A percentile compares a stretch with the other conserved stretches of the same genome.
Conservation (phyloP, 192 early-diverging fungal genomes). For the Spizellomyces sp. region DNA sequence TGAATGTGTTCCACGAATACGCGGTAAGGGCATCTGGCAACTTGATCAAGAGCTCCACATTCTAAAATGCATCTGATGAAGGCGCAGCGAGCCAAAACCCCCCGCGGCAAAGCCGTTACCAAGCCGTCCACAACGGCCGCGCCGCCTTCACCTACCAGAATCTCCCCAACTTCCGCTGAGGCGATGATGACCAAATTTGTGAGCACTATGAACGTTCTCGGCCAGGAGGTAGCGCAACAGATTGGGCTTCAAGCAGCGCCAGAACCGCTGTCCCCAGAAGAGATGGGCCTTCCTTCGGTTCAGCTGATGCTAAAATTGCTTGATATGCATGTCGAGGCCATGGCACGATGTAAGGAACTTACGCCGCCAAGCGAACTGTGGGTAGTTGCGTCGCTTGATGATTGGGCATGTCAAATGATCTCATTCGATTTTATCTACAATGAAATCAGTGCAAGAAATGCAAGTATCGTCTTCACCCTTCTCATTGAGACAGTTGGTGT, state of each 20-base stretch:
- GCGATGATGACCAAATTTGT: conserved; percentile 30
- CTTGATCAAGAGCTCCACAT: neutral
- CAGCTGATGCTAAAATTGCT: conserved; percentile 34
- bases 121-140: conserved; percentile 5
- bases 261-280: conserved; percentile 27
- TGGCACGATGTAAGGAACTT: conserved; percentile 79
- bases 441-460: conserved; percentile 59
- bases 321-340: conserved; percentile 43
- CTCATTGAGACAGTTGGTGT: conserved; percentile 79
- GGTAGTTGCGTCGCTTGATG: neutral
- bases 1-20: conserved; percentile 33
- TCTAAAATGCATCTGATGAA: neutral
- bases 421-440: no score
- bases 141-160: conserved; percentile 25
- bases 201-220: conserved; percentile 28
- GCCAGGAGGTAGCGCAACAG: conserved; percentile 19
- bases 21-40: conserved; percentile 22
- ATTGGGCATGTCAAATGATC: neutral
- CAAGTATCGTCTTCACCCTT: conserved; percentile 68
- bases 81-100: conserved; percentile 15
- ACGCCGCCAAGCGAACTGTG: conserved; percentile 63
- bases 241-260: conserved; percentile 25
- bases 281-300: conserved; percentile 40
- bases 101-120: conserved; percentile 20
- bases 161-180: conserved; percentile 23